Percentiles rank a stretch among this genome's conserved stretches.
These are phyloP conservation scores for Cryptococcus floricola DNA, from an alignment of 1,284 basidiomycete genomes.

Conservation along the genomic window DNA sequence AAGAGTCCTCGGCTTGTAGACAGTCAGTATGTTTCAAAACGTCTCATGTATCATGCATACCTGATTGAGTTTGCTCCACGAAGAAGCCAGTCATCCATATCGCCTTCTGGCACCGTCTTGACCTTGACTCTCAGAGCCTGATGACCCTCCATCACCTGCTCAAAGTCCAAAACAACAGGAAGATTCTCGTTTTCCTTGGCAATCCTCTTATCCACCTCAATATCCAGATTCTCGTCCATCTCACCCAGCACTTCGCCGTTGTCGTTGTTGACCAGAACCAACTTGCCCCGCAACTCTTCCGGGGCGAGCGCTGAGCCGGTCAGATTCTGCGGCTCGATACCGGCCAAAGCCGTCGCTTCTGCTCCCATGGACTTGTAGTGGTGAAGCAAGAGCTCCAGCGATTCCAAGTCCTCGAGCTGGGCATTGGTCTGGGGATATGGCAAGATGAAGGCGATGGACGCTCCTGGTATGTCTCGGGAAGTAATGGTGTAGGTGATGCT, in stretches of 20 bases:
- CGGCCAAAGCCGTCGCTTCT: conserved; percentile 27
- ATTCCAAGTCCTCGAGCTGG: conserved; percentile 60
- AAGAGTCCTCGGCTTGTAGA: conserved; percentile 62
- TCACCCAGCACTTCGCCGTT: conserved; percentile 71
- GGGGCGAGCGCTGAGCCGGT: conserved; percentile 8
- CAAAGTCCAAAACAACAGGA: conserved; percentile 70
- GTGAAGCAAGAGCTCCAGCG: conserved; percentile 63
- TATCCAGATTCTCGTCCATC: conserved; percentile 59
- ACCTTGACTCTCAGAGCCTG: conserved; percentile 49
- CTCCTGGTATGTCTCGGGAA: conserved; percentile 32
- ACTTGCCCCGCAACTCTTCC: conserved; percentile 59
- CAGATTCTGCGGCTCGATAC: conserved; percentile 8
- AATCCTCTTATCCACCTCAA: conserved; percentile 58
- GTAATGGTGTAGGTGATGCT: conserved; percentile 36
- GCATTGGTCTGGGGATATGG: conserved; percentile 46
- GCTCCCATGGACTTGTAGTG: conserved; percentile 58
- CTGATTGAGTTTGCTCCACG: conserved; percentile 65
- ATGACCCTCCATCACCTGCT: conserved; percentile 51
- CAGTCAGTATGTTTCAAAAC: neutral
- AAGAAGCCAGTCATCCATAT: conserved; percentile 63
- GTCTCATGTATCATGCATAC: conserved; percentile 47
- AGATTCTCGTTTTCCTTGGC: conserved; percentile 55
- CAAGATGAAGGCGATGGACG: conserved; percentile 51
- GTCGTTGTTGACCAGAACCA: conserved; percentile 70
- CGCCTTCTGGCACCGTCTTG: conserved; percentile 62